Conservation (phyloP, 2,329 filamentous ascomycete species). For the Aspergillus tubingensis region DNA sequence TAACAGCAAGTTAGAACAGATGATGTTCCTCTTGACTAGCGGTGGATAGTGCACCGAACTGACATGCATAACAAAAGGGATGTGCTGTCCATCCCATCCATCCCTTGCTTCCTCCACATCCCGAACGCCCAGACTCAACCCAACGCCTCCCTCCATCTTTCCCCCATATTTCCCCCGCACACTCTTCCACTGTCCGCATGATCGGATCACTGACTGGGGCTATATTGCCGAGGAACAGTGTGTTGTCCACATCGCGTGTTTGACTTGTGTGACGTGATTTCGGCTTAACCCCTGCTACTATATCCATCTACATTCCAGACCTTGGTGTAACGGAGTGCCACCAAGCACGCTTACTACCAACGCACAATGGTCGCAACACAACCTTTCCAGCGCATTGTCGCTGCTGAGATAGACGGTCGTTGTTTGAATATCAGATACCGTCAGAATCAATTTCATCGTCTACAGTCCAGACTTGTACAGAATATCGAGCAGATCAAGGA, state of each 20-base stretch:
- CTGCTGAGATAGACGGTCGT: slow-evolving; percentile 43
- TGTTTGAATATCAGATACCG: slow-evolving; percentile 41
- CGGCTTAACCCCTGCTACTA: neutral
- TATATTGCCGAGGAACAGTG: neutral
- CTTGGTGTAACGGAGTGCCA: neutral
- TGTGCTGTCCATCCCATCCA: neutral
- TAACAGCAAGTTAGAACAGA: slow-evolving; percentile 1
- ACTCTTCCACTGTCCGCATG: neutral
- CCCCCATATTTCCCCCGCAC: neutral
- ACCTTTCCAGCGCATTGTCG: slow-evolving; percentile 31
- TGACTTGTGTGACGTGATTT: neutral
- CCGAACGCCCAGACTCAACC: slow-evolving; percentile 15
- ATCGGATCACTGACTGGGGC: neutral
- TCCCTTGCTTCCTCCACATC: slow-evolving; percentile 26
- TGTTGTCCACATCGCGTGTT: neutral
- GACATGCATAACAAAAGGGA: neutral
- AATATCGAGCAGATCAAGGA: slow-evolving; percentile 31
- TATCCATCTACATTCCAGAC: neutral
- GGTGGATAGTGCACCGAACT: neutral
- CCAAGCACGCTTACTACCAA: neutral
- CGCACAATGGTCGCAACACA: slow-evolving; percentile 16
- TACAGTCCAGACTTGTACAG: slow-evolving; percentile 37
- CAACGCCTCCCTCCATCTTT: neutral
- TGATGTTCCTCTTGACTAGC: neutral
- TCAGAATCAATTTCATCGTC: slow-evolving; percentile 41